Evolutionary conservation across 2,329 filamentous ascomycete genomes (phyloP), one percentile per base, ranked within the genome.

Genomic region (Epichloe sylvatica): DNA sequence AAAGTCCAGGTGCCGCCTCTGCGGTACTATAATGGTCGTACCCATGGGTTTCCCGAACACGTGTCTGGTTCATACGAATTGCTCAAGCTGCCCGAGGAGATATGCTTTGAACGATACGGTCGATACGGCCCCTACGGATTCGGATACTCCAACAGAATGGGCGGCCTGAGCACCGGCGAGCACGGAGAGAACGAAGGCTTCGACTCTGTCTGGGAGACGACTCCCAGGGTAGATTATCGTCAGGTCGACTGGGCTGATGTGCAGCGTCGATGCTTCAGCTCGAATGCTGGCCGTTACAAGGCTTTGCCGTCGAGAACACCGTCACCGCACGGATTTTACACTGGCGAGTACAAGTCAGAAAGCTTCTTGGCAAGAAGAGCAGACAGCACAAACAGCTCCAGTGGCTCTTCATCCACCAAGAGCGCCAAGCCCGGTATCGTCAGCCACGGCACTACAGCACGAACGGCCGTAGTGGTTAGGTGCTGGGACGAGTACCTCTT

Each of bases 21-120:
- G 42, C 80, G 81, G 19, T 84, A 83, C 56, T 90, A 86, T 57
- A 72, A 83, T 11, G 91, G 91, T 3, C 77, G 92, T 2, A 85
- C 89, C 0, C 75, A 78, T 51, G 91, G 90, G 1, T 94, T 94
- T 63, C 92, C 92, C 0, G 80, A 92, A 45, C 78, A 88, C 51
- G 78, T 86, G 2, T 77, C 91, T 60, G 92, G 92, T n/a, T 94
- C 88, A 0, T 90, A 95, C 59, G 80, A 89, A 9, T 65, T 91
- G 39, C 67, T 97, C 12, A 83, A 81, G 0, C 70, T 97, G 36
- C 79, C 84, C 17, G 80, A 94, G 56, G 84, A 94, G 59, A 78
- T 96, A 44, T 98, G 92, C 68, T 96, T 95, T 61, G 92, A 98
- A 57, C 78, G 92, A 2, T 94, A 86, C 62, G 91, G 91, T 3